These are phyloP conservation scores for Malassezia obtusa DNA, from an alignment of 1,284 basidiomycete species.

Conservation along the genomic window DNA sequence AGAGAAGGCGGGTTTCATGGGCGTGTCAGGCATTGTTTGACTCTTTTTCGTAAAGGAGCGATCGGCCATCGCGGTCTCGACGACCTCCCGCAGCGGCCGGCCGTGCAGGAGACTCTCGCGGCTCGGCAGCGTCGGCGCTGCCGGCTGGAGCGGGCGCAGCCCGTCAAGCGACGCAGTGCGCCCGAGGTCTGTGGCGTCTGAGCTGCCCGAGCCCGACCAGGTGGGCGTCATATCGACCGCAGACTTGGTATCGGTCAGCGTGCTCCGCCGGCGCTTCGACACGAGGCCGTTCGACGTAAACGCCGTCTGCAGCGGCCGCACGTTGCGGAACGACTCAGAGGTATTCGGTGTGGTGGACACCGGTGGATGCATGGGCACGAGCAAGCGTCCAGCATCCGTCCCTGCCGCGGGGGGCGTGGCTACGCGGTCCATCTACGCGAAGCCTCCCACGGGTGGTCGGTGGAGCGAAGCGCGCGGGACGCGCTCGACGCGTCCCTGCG, in stretches of 20 bases:
- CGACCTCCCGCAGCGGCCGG: conserved; percentile 39
- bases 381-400: background rate
- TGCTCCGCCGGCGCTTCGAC: conserved; percentile 36
- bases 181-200: background rate
- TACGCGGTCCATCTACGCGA: background rate
- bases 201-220: background rate
- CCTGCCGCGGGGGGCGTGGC: background rate
- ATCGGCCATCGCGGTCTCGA: conserved; percentile 36
- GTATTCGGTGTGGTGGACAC: conserved; percentile 19
- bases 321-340: conserved; percentile 50
- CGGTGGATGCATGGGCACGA: background rate
- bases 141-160: background rate
- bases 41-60: conserved; percentile 19
- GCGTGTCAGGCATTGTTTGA: conserved; percentile 49
- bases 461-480: background rate
- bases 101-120: conserved; percentile 22
- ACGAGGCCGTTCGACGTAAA: conserved; percentile 50
- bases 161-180: background rate
- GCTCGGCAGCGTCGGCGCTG: background rate
- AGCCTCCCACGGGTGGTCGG: background rate
- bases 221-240: background rate
- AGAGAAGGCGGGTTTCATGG: conserved; percentile 32
- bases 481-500: background rate
- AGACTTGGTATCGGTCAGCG: background rate
- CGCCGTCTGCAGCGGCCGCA: conserved; percentile 49